Evolutionary conservation across 148 eudicot species (phyloP).

Genomic region (Diospyros kaki): DNA sequence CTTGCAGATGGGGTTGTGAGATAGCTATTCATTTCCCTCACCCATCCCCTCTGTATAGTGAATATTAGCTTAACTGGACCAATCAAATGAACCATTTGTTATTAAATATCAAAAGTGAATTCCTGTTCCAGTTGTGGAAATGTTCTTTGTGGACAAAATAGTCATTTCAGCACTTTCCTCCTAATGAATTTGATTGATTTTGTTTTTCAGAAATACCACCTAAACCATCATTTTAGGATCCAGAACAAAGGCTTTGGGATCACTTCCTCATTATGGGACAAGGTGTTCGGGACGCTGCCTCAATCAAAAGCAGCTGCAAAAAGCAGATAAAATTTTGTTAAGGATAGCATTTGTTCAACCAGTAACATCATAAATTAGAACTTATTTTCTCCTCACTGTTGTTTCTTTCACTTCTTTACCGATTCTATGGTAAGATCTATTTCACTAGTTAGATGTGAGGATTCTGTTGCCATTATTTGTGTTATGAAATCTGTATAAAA

Average conservation of each 20-base stretch:
- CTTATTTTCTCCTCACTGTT: too few species aligned
- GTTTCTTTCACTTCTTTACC: too few species aligned
- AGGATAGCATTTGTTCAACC: too few species aligned
- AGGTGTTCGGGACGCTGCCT: conserved; percentile 69
- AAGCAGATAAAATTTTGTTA: conserved; percentile 25
- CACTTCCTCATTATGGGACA: conserved; percentile 81
- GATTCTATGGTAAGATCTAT: too few species aligned
- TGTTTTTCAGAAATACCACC: conserved; percentile 61
- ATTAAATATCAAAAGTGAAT: neutral
- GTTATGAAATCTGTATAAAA: too few species aligned
- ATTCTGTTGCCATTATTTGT: too few species aligned
- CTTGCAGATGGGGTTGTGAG: neutral
- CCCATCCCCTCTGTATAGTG: too few species aligned
- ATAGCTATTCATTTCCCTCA: neutral
- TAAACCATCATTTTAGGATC: conserved; percentile 79
- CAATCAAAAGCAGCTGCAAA: conserved; percentile 37
- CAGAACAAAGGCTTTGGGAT: conserved; percentile 76
- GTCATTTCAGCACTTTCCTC: too few species aligned
- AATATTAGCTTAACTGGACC: neutral
- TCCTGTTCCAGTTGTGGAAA: too few species aligned
- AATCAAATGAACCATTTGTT: neutral
- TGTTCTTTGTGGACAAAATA: too few species aligned
- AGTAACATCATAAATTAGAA: too few species aligned
- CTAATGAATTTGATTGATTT: neutral
- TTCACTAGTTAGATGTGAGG: too few species aligned